These are phyloP conservation scores for Aspergillus floridensis DNA, from an alignment of 2,329 filamentous ascomycete genomes.

Conservation along the genomic window DNA sequence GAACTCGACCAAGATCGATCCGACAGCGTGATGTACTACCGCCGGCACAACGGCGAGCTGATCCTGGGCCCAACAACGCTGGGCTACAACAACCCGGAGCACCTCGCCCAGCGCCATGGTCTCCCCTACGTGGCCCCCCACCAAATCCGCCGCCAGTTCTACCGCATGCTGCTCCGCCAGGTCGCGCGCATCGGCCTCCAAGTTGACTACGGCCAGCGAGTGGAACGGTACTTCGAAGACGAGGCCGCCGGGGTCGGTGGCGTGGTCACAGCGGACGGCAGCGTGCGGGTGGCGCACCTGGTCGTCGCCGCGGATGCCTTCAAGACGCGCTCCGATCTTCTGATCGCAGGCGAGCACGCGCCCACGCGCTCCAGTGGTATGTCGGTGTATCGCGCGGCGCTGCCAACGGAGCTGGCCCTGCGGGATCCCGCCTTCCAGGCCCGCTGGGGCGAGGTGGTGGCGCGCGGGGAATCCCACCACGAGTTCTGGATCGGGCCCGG, in stretches of 20 bases:
- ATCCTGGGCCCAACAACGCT: slow-evolving; percentile 10
- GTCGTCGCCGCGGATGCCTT: slow-evolving; percentile 10
- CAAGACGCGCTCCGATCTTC: slow-evolving; percentile 4
- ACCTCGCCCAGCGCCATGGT: slow-evolving; percentile 8
- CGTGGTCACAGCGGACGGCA: background rate
- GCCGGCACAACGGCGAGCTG: slow-evolving; percentile 3
- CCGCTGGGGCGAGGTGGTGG: slow-evolving; percentile 2
- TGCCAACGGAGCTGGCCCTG: slow-evolving; percentile 17
- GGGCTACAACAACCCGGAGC: slow-evolving; percentile 12
- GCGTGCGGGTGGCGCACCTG: slow-evolving; percentile 5
- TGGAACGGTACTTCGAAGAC: slow-evolving; percentile 27
- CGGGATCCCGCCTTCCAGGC: slow-evolving; percentile 14
- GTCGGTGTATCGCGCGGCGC: slow-evolving; percentile 15
- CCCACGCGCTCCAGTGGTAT: slow-evolving; percentile 12
- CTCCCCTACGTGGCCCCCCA: slow-evolving; percentile 8
- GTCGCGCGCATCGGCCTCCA: slow-evolving; percentile 25
- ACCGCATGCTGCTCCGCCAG: slow-evolving; percentile 23
- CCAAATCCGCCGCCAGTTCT: slow-evolving; percentile 15
- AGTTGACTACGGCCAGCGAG: slow-evolving; percentile 29
- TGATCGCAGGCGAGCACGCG: slow-evolving; percentile 3
- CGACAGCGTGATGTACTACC: background rate
- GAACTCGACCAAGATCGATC: slow-evolving; percentile 5
- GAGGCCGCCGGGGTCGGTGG: background rate
- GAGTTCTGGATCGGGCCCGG: slow-evolving; percentile 10
- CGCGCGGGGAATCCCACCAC: background rate